Evolutionary conservation across 306 rosid genomes (phyloP), one percentile per base, ranked within the genome.

Genomic region (Vigna radiata): DNA sequence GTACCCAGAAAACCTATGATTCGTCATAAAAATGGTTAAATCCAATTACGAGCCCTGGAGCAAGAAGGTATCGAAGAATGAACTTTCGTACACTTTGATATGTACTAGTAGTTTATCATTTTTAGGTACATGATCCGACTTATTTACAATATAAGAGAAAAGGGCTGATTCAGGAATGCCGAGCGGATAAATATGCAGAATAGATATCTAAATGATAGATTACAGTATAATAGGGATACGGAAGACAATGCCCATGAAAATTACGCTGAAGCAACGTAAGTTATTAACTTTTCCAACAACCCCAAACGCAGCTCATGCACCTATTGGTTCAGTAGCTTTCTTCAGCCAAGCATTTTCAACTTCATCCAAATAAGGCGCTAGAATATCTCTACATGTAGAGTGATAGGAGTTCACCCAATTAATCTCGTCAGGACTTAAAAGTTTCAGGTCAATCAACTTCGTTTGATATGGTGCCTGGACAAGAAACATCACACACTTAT

Each of bases 371-470:
- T 77, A 75, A 4, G 97, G 88, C 4, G 86, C 86, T 69, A 95
- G 90, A 85, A 91, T 82, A 69, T 91, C 88, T 71, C 86, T 87
- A 62, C 99, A 96, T 63, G 79, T 79, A 3, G 94, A 86, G 81
- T 96, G 96, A 83, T 96, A 96, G 13, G 86, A 66, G 89, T 96
- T 91, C 73, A 96, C 33, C 99, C 98, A 96, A 70, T 85, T 82
- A 84, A 88, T 80, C 82, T 96, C 99, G 58, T 92, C 96, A 4
- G 88, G 83, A 58, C 53, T 77, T 56, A 96, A 84, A 76, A 86
- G 88, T 61, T 85, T 89, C 73, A 74, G 72, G 81, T 96, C 93
- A 72, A 96, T 89, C 87, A 96, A 75, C 91, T 96, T 96, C 70
- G 58, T 86, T 76, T 92, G 99, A 70, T 85, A 96, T 15, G 99